Percentiles rank a stretch among this genome's conserved stretches.
phyloP scores from a whole-genome alignment of 2,329 filamentous ascomycete genomes.

The Diaporthe humulicola region DNA sequence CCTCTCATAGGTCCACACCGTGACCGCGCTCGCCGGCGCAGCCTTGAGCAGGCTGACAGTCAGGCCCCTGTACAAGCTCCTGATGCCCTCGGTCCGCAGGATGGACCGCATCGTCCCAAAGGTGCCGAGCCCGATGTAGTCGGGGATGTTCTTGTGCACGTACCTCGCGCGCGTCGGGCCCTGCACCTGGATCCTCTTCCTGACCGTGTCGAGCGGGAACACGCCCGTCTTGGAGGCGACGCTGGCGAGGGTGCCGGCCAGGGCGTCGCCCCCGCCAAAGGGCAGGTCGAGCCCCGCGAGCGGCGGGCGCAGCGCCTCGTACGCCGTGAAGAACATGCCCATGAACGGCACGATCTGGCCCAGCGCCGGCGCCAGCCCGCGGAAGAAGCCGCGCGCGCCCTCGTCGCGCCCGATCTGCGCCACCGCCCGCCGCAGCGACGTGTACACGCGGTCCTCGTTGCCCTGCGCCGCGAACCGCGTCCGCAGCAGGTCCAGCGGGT shows the following conservation, averaged over 20 bases:
- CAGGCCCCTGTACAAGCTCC: conserved; percentile 89
- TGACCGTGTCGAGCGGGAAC: conserved; percentile 92
- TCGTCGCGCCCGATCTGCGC: conserved; percentile 81
- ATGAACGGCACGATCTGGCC: conserved; percentile 95
- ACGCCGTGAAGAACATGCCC: conserved; percentile 94
- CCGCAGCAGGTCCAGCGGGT: conserved; percentile 91
- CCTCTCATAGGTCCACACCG: conserved; percentile 94
- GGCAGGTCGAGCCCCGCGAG: conserved; percentile 70
- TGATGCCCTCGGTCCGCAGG: conserved; percentile 77
- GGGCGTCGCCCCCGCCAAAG: conserved; percentile 85
- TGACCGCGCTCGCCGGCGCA: conserved; percentile 91
- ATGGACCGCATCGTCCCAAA: conserved; percentile 77
- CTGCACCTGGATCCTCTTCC: conserved; percentile 95
- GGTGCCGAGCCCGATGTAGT: conserved; percentile 76
- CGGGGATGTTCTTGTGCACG: conserved; percentile 88
- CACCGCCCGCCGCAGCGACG: conserved; percentile 76
- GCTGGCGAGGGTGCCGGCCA: conserved; percentile 84
- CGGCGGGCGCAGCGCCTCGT: conserved; percentile 79
- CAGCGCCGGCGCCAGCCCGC: conserved; percentile 84
- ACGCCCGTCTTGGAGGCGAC: conserved; percentile 88
- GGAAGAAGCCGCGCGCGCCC: conserved; percentile 85
- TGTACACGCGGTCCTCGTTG: conserved; percentile 78
- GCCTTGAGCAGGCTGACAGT: conserved; percentile 93
- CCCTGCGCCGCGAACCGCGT: conserved; percentile 98
- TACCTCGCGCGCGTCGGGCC: conserved; percentile 86